These are phyloP conservation scores for Penicillium sp. DNA, from an alignment of 2,329 filamentous ascomycete genomes.

Conservation along the genomic window DNA sequence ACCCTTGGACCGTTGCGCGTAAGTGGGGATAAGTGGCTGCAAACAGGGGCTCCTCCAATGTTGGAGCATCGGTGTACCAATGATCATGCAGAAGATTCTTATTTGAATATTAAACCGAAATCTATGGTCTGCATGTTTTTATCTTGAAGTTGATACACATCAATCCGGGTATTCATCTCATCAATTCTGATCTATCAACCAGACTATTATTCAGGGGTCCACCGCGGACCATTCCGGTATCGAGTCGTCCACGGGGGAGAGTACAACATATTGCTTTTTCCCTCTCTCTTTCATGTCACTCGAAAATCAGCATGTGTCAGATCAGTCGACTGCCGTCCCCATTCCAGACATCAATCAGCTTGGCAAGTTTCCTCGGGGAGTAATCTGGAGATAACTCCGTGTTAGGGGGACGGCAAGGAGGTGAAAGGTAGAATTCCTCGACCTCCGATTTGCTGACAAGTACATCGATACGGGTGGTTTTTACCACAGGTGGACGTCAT, in stretches of 20 bases:
- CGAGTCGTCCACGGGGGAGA: not conserved
- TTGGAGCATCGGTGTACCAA: not conserved
- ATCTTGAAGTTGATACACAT: not conserved
- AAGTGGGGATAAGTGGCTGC: conserved; percentile 10
- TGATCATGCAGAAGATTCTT: not conserved
- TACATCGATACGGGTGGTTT: not conserved
- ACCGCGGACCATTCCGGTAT: not conserved
- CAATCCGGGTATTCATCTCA: not conserved
- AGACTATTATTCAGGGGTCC: not conserved
- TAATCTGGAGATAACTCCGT: conserved; percentile 8
- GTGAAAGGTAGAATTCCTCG: conserved; percentile 7
- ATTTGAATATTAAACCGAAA: no score
- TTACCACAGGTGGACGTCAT: not conserved
- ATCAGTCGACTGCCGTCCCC: conserved; percentile 6
- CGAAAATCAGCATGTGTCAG: conserved; percentile 9
- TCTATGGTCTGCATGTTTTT: not conserved
- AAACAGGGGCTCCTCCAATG: conserved; percentile 8
- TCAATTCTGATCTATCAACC: conserved; percentile 11
- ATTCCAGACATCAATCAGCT: not conserved
- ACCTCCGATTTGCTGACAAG: conserved; percentile 14
- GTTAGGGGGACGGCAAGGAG: conserved; percentile 5
- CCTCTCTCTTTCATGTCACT: not conserved
- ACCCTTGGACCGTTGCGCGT: conserved; percentile 3
- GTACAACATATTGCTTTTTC: not conserved
- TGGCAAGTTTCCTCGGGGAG: not conserved